These are phyloP conservation scores for Pseudogymnoascus sp. DNA, from an alignment of 2,329 filamentous ascomycete species.

Conservation along the genomic window DNA sequence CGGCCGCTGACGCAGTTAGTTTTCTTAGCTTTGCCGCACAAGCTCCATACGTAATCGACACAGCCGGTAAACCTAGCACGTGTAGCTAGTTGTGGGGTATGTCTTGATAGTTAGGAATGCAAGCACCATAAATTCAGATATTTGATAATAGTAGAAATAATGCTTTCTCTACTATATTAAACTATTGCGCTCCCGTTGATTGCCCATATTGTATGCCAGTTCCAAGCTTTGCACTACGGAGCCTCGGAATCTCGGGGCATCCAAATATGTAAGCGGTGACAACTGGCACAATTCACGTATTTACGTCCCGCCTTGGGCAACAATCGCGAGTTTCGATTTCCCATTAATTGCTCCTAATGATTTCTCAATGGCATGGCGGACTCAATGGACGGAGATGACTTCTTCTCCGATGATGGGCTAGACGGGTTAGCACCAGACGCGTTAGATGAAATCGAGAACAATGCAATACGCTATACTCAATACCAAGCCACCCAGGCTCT, in stretches of 20 bases:
- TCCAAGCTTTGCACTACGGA: background rate
- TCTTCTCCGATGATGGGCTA: slow-evolving; percentile 56
- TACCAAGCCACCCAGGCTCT: slow-evolving; percentile 18
- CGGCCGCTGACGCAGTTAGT: slow-evolving; percentile 6
- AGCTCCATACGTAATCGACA: slow-evolving; percentile 6
- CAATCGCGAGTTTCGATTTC: background rate
- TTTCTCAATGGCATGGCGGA: slow-evolving; percentile 33
- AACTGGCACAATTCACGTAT: background rate
- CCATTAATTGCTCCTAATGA: slow-evolving; percentile 15
- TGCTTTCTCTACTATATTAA: background rate
- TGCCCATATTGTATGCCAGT: background rate
- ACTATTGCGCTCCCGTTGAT: background rate
- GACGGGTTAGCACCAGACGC: slow-evolving; percentile 50
- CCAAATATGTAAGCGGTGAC: slow-evolving; percentile 5
- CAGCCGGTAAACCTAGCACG: background rate
- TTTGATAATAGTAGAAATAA: background rate
- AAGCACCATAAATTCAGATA: background rate
- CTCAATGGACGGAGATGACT: slow-evolving; percentile 38
- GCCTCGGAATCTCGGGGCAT: background rate
- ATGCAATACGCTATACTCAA: slow-evolving; percentile 51
- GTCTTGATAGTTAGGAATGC: background rate
- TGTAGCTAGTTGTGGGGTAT: background rate
- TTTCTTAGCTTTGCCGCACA: slow-evolving; percentile 8
- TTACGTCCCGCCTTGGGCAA: background rate
- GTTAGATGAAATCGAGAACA: slow-evolving; percentile 55